phyloP scores from a whole-genome alignment of 2,329 filamentous ascomycete genomes.

The Exophiala alcalophila region DNA sequence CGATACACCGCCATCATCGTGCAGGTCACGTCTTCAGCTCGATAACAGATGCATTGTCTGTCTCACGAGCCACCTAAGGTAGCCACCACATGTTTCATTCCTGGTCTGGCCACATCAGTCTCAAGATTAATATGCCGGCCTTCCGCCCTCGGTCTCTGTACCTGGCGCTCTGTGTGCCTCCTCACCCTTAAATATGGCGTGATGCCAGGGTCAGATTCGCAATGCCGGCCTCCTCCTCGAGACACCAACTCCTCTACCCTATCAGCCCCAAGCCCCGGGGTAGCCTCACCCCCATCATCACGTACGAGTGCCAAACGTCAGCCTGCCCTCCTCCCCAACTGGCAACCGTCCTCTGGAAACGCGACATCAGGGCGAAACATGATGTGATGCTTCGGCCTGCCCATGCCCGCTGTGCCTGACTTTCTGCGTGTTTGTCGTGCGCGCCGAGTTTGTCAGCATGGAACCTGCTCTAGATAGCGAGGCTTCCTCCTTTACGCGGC shows the following conservation, averaged over 20 bases:
- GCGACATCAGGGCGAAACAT: conserved; percentile 5
- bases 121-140: too few species aligned
- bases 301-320: background rate
- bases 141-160: too few species aligned
- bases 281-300: background rate
- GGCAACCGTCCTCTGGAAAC: too few species aligned
- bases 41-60: too few species aligned
- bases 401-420: conserved; percentile 1
- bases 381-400: conserved; percentile 9
- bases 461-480: conserved; percentile 2
- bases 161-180: too few species aligned
- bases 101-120: too few species aligned
- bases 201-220: conserved; percentile 18
- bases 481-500: too few species aligned
- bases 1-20: too few species aligned
- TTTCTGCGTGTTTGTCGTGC: background rate
- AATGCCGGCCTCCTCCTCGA: conserved; percentile 7
- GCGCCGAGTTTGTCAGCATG: conserved; percentile 19
- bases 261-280: background rate
- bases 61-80: too few species aligned
- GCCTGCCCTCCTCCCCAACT: background rate
- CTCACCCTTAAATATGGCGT: conserved; percentile 21
- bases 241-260: background rate
- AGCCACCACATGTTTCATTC: too few species aligned
- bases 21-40: too few species aligned